Evolutionary conservation across 2,329 filamentous ascomycete genomes (phyloP), one percentile per base, ranked within the genome.

Genomic region (Pseudocercospora musae): DNA sequence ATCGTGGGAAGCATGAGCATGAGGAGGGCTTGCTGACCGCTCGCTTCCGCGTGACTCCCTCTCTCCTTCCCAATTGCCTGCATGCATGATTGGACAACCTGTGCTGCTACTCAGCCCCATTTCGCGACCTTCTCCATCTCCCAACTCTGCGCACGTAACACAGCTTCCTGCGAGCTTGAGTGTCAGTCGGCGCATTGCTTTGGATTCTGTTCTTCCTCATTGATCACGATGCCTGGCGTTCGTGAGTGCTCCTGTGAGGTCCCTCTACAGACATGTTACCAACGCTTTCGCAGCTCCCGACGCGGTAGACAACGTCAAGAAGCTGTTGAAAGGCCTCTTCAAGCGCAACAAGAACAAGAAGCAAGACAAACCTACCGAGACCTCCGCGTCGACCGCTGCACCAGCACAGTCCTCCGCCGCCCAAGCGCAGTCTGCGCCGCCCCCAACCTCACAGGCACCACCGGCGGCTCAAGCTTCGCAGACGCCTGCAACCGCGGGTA

Each of bases 271-370:
- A 53, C 59, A 52, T 60, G 58, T 59, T 52, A 59, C 55, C 11
- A 57, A 44, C 37, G 11, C 50, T 40, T 31, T 44, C 25, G 18
- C 62, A 68, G 66, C 67, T 61, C 67, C 67, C 33, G 66, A 69
- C 57, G 66, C 67, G 58, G 62, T 66, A n/a, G 66, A 69, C 53
- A 66, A 65, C 40, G 63, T 69, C 27, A 69, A 69, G 62, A 54
- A 60, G 21, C 40, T 69, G 49, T 37, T 69, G 55, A 69, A 69
- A 44, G 64, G 66, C 54, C 52, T 69, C 54, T 66, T 69, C 52
- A 66, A 59, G 57, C 67, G 62, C 27, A 62, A 62, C 42, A 68
- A 64, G 55, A 64, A 63, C 53, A 64, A 62, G 56, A 68, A 66
- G 48, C 57, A 63, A 52, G 56, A 65, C 21, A 57, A 58, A 21